Conservation (phyloP, 2,329 filamentous ascomycete species). For the Cladobotryum mycophilum region DNA sequence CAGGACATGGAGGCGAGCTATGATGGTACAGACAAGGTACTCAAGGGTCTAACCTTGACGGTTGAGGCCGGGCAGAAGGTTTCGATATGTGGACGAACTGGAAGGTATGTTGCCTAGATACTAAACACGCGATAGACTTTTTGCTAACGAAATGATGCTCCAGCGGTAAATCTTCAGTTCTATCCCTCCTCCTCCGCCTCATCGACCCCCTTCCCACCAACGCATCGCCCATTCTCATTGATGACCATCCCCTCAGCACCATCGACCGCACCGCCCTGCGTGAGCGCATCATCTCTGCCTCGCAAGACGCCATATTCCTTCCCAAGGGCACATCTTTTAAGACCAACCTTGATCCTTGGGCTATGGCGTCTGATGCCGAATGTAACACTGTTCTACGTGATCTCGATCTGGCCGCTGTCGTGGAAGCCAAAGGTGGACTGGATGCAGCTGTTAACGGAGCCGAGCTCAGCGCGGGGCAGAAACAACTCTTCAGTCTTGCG, state of each 20-base stretch:
- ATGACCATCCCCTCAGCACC: constrained; percentile 28
- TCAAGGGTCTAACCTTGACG: neutral
- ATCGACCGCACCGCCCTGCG: constrained; percentile 38
- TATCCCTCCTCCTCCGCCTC: constrained; percentile 31
- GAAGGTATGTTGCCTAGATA: constrained; percentile 14
- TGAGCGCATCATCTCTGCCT: constrained; percentile 40
- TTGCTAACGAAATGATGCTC: too few species aligned
- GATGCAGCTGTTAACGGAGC: constrained; percentile 25
- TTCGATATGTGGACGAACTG: constrained; percentile 23
- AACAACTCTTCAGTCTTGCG: constrained; percentile 56
- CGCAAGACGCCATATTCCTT: constrained; percentile 47
- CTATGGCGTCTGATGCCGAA: neutral
- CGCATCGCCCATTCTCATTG: constrained; percentile 24
- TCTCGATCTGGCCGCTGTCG: too few species aligned
- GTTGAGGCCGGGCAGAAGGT: neutral
- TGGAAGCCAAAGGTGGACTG: too few species aligned
- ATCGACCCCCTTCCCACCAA: constrained; percentile 27
- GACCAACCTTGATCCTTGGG: neutral
- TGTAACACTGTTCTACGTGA: neutral
- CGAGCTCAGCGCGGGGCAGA: constrained; percentile 49
- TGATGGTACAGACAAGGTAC: neutral
- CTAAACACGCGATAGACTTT: too few species aligned
- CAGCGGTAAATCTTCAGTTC: constrained; percentile 35
- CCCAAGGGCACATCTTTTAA: constrained; percentile 21
- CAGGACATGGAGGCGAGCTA: constrained; percentile 22